Percentiles rank a stretch among this genome's conserved stretches.
Evolutionary conservation across 495 filamentous ascomycete genomes (phyloP).

Genomic region (Penicillium cataractarum): DNA sequence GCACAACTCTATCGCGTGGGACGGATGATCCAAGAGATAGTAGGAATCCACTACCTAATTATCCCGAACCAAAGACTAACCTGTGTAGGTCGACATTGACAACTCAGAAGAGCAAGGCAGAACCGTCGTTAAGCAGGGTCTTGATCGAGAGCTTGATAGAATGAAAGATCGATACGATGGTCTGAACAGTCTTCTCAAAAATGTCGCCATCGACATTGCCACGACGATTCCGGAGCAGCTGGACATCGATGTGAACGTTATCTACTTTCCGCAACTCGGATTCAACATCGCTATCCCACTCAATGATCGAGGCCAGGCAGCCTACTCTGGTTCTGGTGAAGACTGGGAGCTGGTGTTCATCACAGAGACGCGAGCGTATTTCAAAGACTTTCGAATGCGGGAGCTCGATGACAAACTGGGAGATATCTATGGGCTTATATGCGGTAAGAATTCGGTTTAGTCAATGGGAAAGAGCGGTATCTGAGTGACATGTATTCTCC

Average conservation of each 20-base stretch:
- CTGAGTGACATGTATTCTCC: not conserved
- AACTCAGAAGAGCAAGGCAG: constrained; percentile 72
- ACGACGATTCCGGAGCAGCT: constrained; percentile 62
- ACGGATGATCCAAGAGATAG: constrained; percentile 68
- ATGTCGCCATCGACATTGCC: constrained; percentile 64
- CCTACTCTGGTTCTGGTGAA: constrained; percentile 65
- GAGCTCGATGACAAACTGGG: constrained; percentile 83
- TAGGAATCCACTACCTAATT: constrained; percentile 20
- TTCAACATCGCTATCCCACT: constrained; percentile 80
- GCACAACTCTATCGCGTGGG: constrained; percentile 65
- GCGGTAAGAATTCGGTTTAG: constrained; percentile 55
- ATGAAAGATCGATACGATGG: constrained; percentile 79
- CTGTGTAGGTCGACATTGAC: constrained; percentile 73
- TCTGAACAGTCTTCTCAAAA: constrained; percentile 69
- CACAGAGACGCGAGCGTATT: constrained; percentile 74
- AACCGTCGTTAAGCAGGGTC: constrained; percentile 71
- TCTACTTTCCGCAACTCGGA: constrained; percentile 89
- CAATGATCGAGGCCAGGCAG: constrained; percentile 60
- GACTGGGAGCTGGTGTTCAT: constrained; percentile 81
- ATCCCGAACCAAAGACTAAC: constrained; percentile 11
- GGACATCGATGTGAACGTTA: constrained; percentile 69
- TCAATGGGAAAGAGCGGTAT: not conserved
- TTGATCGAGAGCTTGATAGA: constrained; percentile 76
- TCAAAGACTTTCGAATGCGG: constrained; percentile 83
- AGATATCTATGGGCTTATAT: constrained; percentile 81